Evolutionary conservation across 176 grass and related monocot genomes (phyloP).

Genomic region (Raddia distichophylla): DNA sequence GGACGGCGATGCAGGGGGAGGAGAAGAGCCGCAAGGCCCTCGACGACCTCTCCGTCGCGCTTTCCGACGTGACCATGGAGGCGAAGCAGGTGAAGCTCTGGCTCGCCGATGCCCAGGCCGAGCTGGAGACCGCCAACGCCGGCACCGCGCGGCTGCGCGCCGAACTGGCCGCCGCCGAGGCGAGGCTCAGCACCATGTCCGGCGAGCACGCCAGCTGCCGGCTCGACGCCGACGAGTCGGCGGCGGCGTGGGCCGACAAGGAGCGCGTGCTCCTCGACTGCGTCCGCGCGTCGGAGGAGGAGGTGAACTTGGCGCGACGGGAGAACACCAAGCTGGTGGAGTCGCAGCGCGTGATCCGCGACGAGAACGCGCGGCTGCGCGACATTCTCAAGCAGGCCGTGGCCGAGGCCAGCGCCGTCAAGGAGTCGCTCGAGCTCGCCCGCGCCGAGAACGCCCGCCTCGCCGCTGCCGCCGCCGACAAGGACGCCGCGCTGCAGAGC

Average conservation of each 20-base stretch:
- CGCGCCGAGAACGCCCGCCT: slow-evolving; percentile 70
- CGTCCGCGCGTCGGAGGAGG: slow-evolving; percentile 79
- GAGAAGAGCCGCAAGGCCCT: slow-evolving; percentile 74
- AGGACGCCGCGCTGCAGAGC: slow-evolving; percentile 64
- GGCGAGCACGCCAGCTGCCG: slow-evolving; percentile 52
- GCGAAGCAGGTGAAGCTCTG: slow-evolving; percentile 63
- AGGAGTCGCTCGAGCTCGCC: slow-evolving; percentile 67
- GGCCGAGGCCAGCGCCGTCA: slow-evolving; percentile 62
- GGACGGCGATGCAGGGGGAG: slow-evolving; percentile 60
- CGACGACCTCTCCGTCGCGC: slow-evolving; percentile 74
- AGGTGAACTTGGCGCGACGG: slow-evolving; percentile 59
- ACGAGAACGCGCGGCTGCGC: slow-evolving; percentile 80
- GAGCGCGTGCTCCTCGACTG: slow-evolving; percentile 77
- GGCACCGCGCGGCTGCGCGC: slow-evolving; percentile 40
- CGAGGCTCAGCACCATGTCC: slow-evolving; percentile 21
- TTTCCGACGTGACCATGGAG: slow-evolving; percentile 81
- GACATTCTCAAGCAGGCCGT: slow-evolving; percentile 97
- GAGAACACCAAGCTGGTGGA: slow-evolving; percentile 78
- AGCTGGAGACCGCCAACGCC: slow-evolving; percentile 55
- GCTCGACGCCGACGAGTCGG: slow-evolving; percentile 68
- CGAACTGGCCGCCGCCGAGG: slow-evolving; percentile 34
- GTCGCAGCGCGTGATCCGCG: slow-evolving; percentile 81
- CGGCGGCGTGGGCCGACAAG: slow-evolving; percentile 68
- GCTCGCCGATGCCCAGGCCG: slow-evolving; percentile 59
- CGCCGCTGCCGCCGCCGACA: slow-evolving; percentile 55